phyloP scores from a whole-genome alignment of 352 stramenopile genomes.

The Globisporangium recalcitrans region DNA sequence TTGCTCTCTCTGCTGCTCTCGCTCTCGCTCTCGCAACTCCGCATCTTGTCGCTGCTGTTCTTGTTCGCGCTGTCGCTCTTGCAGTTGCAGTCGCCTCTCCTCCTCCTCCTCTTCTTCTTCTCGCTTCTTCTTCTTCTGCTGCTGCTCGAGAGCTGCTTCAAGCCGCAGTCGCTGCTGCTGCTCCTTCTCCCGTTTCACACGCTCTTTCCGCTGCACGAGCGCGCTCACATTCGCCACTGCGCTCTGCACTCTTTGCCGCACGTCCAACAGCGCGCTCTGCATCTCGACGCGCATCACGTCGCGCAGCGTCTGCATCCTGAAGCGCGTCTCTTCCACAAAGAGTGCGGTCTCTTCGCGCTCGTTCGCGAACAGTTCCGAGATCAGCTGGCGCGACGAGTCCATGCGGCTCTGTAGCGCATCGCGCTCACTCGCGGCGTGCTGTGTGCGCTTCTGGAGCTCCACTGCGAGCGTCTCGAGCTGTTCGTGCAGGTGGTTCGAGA shows the following conservation, averaged over 20 bases:
- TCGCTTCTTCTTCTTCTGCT: not conserved
- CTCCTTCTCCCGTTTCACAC: constrained; percentile 1
- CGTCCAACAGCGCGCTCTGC: constrained; percentile 12
- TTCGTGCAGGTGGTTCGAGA: not conserved
- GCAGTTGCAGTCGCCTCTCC: not conserved
- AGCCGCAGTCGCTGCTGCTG: constrained; percentile 2
- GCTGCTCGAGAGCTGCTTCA: not conserved
- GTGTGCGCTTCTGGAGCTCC: constrained; percentile 18
- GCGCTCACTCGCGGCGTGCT: constrained; percentile 10
- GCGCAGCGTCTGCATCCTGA: constrained; percentile 20
- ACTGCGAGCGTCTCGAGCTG: constrained; percentile 20
- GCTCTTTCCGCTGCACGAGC: not conserved
- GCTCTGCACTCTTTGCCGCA: constrained; percentile 11
- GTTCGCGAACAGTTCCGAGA: constrained; percentile 17
- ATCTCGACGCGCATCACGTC: constrained; percentile 28
- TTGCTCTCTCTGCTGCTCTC: not conserved
- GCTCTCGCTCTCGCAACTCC: not conserved
- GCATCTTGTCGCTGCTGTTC: not conserved
- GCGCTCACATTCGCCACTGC: constrained; percentile 17
- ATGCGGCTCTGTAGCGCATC: constrained; percentile 13
- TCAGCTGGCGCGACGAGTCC: constrained; percentile 14
- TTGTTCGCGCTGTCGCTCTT: not conserved
- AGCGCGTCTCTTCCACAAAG: constrained; percentile 20
- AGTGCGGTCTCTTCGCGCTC: constrained; percentile 20
- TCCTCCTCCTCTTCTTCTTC: not conserved